Conservation (phyloP, 129 eudicot species). For the Deinandra increscens region DNA sequence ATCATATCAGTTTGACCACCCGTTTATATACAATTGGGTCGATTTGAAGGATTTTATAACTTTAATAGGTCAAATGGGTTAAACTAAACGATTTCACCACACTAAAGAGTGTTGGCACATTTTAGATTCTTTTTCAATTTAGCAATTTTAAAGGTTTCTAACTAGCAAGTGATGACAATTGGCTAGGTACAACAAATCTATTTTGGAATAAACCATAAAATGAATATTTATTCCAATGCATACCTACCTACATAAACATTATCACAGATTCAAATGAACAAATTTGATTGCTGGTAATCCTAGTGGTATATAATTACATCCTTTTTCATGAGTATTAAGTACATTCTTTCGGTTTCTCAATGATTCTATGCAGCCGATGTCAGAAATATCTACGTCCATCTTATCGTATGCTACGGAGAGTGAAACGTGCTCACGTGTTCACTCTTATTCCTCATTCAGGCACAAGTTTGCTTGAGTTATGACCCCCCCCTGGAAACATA, state of each 20-base stretch:
- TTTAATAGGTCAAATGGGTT: no score
- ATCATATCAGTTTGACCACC: no score
- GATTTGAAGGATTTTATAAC: no score
- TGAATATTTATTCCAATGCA: neutral
- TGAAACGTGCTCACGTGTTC: neutral
- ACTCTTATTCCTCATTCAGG: constrained; percentile 8
- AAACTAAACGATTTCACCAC: no score
- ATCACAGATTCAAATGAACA: constrained; percentile 6
- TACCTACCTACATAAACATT: neutral
- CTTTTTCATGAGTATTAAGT: constrained; percentile 12
- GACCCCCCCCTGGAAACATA: constrained; percentile 20
- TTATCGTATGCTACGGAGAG: constrained; percentile 23
- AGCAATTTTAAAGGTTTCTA: neutral
- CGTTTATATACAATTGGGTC: no score
- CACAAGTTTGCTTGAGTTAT: constrained; percentile 4
- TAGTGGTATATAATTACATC: constrained; percentile 20
- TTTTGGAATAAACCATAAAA: neutral
- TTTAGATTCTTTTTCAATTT: no score
- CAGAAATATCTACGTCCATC: constrained; percentile 13
- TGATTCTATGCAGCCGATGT: constrained; percentile 13
- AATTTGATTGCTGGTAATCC: constrained; percentile 12
- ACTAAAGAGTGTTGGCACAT: no score
- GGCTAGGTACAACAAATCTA: no score
- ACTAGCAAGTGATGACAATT: neutral
- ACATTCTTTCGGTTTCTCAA: constrained; percentile 19